Conservation (phyloP, 768 basidiomycete genomes). For the Lactifluus volemus region DNA sequence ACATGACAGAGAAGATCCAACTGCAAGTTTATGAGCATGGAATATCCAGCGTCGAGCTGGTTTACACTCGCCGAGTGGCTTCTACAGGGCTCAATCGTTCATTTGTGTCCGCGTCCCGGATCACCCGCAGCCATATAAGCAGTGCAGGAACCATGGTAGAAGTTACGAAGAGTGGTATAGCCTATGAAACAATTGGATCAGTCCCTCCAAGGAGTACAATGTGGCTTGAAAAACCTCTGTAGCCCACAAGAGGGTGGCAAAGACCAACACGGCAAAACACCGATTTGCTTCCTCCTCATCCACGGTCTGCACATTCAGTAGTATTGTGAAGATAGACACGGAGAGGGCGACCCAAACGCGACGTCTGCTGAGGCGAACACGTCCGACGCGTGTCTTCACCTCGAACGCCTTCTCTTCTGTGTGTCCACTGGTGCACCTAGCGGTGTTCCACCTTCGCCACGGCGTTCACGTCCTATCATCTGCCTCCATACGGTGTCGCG, state of each 20-base stretch:
- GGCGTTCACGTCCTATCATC: conserved; percentile 80
- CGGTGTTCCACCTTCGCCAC: conserved; percentile 38
- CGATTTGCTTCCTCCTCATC: conserved; percentile 68
- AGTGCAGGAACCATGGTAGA: conserved; percentile 84
- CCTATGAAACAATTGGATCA: conserved; percentile 37
- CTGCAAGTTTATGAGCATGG: conserved; percentile 31
- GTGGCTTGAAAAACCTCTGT: conserved; percentile 58
- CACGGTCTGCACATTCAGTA: conserved; percentile 55
- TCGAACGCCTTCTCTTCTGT: conserved; percentile 38
- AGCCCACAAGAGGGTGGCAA: conserved; percentile 93
- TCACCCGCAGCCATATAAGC: conserved; percentile 75
- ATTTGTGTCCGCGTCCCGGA: conserved; percentile 51
- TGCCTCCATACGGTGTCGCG: conserved; percentile 96
- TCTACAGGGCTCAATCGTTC: conserved; percentile 45
- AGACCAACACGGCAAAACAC: conserved; percentile 82
- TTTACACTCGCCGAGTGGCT: conserved; percentile 66
- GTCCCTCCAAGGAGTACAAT: background rate
- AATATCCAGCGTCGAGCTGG: background rate
- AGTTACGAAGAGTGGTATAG: conserved; percentile 96
- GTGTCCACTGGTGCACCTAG: conserved; percentile 22
- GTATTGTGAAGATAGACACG: conserved; percentile 42
- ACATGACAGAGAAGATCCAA: conserved; percentile 91
- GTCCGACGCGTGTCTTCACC: conserved; percentile 59
- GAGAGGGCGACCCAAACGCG: conserved; percentile 52
- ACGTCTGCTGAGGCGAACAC: conserved; percentile 55